Conservation (phyloP, 2,329 filamentous ascomycete species). For the Berkeleyomyces rouxiae region DNA sequence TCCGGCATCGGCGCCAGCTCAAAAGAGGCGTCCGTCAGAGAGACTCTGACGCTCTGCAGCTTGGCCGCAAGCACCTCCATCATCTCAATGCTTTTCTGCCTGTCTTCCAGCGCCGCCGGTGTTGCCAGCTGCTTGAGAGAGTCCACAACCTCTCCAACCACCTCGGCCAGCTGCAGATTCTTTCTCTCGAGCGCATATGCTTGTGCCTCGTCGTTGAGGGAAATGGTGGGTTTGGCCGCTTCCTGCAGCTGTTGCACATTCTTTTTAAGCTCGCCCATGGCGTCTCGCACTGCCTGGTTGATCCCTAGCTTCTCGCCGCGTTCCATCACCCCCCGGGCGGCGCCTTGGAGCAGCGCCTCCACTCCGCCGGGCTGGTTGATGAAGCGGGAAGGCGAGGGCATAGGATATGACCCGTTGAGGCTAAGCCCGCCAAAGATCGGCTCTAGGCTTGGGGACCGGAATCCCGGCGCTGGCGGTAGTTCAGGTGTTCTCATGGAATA, state of each 20-base stretch:
- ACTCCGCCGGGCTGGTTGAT: conserved; percentile 42
- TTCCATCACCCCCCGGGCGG: conserved; percentile 58
- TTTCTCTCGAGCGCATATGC: conserved; percentile 38
- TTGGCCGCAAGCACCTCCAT: conserved; percentile 45
- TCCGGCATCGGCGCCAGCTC: background rate
- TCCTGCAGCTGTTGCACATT: conserved; percentile 39
- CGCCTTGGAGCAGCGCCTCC: conserved; percentile 58
- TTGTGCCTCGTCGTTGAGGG: background rate
- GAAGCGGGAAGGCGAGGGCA: conserved; percentile 31
- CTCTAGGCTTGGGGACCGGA: conserved; percentile 10
- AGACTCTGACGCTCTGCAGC: conserved; percentile 47
- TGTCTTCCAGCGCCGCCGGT: conserved; percentile 30
- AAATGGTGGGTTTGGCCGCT: conserved; percentile 14
- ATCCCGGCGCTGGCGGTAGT: conserved; percentile 5
- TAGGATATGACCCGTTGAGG: conserved; percentile 18
- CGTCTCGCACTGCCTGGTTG: conserved; percentile 65
- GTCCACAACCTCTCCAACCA: conserved; percentile 50
- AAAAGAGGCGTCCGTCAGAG: conserved; percentile 38
- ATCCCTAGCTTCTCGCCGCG: conserved; percentile 61
- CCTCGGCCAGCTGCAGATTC: conserved; percentile 47
- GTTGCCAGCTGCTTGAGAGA: conserved; percentile 45
- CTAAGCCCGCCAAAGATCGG: conserved; percentile 24
- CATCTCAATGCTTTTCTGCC: conserved; percentile 32
- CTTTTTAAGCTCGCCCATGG: conserved; percentile 61
- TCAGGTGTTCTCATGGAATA: conserved; percentile 45